Conservation (phyloP, 148 eudicot species). For the Tetragonia tetragonoides region DNA sequence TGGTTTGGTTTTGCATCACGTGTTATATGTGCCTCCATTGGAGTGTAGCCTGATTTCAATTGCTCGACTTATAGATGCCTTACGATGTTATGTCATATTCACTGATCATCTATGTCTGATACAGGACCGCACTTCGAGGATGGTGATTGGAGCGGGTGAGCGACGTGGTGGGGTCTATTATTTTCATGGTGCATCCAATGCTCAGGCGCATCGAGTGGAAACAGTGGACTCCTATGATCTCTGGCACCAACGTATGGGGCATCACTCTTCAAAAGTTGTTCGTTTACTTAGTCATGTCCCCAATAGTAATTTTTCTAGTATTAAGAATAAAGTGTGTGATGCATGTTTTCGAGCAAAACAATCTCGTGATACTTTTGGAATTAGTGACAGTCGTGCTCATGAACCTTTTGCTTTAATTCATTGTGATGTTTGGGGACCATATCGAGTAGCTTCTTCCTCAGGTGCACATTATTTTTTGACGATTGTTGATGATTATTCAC, state of each 20-base stretch:
- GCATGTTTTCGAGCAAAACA: neutral
- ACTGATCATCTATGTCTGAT: neutral
- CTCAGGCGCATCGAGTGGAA: too few species aligned
- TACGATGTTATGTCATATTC: neutral
- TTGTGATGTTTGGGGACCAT: neutral
- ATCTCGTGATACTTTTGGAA: neutral
- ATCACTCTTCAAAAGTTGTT: neutral
- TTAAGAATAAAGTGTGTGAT: neutral
- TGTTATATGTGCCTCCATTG: neutral
- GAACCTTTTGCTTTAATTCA: neutral
- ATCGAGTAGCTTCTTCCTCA: neutral
- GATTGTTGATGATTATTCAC: neutral
- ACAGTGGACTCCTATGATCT: neutral
- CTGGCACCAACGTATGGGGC: neutral
- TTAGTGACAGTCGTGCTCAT: neutral
- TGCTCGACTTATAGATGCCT: neutral
- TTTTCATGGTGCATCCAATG: neutral
- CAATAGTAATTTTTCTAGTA: neutral
- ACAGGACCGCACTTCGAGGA: conserved; percentile 6
- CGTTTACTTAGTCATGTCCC: neutral
- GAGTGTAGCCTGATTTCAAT: neutral
- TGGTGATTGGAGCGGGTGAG: neutral
- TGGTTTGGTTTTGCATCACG: too few species aligned
- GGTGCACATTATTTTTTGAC: neutral
- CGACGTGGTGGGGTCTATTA: neutral